A percentile compares a stretch with the other conserved stretches of the same genome.
Conservation (phyloP, 2,329 filamentous ascomycete species). For the Parascedosporium putredinis region DNA sequence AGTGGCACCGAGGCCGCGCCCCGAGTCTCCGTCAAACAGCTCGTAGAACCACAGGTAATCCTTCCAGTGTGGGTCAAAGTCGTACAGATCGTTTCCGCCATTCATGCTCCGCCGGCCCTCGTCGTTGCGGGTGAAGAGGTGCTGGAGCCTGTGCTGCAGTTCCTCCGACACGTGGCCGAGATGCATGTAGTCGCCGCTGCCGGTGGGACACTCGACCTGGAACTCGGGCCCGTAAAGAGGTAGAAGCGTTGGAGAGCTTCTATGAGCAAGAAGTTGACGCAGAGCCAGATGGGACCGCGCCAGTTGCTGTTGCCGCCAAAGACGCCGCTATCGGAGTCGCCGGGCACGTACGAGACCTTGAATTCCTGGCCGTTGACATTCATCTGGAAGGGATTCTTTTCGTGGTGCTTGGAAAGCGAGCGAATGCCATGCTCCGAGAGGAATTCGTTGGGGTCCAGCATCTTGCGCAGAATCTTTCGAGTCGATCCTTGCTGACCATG, state of each 20-base stretch:
- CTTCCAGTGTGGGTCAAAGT: constrained; percentile 89
- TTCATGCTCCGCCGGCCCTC: constrained; percentile 85
- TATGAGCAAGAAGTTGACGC: constrained; percentile 88
- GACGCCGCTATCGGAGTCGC: constrained; percentile 90
- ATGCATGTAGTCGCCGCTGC: constrained; percentile 89
- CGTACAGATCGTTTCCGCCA: constrained; percentile 69
- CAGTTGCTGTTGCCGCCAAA: constrained; percentile 98
- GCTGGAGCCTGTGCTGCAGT: constrained; percentile 86
- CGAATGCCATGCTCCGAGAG: constrained; percentile 82
- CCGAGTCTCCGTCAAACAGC: constrained; percentile 90
- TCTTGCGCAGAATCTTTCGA: constrained; percentile 81
- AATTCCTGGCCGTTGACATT: constrained; percentile 88
- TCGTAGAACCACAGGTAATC: constrained; percentile 93
- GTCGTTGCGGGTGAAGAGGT: constrained; percentile 76
- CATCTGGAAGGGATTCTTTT: constrained; percentile 87
- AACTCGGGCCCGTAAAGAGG: constrained; percentile 83
- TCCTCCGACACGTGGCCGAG: constrained; percentile 90
- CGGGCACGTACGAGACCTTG: constrained; percentile 78
- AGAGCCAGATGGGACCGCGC: constrained; percentile 92
- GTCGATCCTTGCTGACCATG: constrained; percentile 84
- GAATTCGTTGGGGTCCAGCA: constrained; percentile 93
- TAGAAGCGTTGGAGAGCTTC: constrained; percentile 93
- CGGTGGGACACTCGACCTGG: constrained; percentile 72
- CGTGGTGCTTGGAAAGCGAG: constrained; percentile 84
- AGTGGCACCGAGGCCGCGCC: constrained; percentile 78